These are phyloP conservation scores for Penicillium sp. DNA, from an alignment of 2,329 filamentous ascomycete species.

Conservation along the genomic window DNA sequence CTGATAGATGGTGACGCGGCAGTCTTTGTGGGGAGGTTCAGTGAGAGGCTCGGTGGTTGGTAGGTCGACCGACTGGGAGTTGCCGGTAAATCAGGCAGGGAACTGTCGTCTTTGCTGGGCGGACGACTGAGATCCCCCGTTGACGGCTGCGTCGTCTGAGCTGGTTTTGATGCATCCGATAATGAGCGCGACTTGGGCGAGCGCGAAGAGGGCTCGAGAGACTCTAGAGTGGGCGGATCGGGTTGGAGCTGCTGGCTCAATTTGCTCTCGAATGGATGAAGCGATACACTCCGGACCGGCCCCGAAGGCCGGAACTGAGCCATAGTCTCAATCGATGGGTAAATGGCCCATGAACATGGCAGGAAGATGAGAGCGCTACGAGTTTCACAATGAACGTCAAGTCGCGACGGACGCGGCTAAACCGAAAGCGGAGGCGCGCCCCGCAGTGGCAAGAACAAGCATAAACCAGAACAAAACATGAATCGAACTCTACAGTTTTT, in stretches of 20 bases:
- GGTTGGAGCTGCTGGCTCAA: constrained; percentile 35
- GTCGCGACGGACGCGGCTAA: constrained; percentile 8
- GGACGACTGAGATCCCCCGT: constrained; percentile 48
- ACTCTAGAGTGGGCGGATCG: constrained; percentile 13
- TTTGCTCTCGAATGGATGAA: constrained; percentile 31
- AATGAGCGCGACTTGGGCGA: constrained; percentile 56
- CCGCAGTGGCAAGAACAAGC: constrained; percentile 5
- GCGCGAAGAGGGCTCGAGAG: constrained; percentile 15
- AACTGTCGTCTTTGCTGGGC: constrained; percentile 62
- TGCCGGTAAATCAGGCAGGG: constrained; percentile 51
- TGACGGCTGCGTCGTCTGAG: constrained; percentile 56
- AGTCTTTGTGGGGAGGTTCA: constrained; percentile 59
- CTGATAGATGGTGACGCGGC: constrained; percentile 49
- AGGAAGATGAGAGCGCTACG: not conserved
- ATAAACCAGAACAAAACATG: not conserved
- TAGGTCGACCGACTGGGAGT: constrained; percentile 68
- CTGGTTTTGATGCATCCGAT: constrained; percentile 58
- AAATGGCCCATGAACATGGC: constrained; percentile 1
- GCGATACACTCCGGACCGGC: constrained; percentile 18
- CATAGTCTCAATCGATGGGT: constrained; percentile 12
- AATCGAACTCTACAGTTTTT: not conserved
- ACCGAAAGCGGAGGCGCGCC: constrained; percentile 13
- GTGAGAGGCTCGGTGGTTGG: constrained; percentile 57
- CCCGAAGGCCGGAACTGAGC: constrained; percentile 18
- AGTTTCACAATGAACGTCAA: not conserved